These are phyloP conservation scores for Chamaecyparis obtusa DNA, from an alignment of 75 land plant species.

Conservation along the genomic window DNA sequence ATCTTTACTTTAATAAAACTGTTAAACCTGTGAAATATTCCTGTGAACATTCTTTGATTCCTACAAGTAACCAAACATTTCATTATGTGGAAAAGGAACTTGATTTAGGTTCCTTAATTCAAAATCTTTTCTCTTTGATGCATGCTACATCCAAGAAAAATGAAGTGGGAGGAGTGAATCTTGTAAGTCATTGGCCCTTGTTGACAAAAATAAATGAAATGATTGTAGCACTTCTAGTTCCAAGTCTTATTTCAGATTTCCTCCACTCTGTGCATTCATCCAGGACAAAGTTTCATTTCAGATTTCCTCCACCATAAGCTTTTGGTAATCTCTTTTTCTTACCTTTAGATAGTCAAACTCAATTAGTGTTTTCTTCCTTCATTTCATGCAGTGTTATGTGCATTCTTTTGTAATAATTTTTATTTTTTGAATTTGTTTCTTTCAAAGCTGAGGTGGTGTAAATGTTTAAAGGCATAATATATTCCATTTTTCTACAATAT, in stretches of 20 bases:
- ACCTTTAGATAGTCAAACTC: background rate
- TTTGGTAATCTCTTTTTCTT: constrained; percentile 1
- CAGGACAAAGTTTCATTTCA: too few relatives aligned
- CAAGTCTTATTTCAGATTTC: too few relatives aligned
- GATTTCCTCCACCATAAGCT: constrained; percentile 9
- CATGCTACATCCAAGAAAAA: background rate
- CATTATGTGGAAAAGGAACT: background rate
- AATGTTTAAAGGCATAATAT: background rate
- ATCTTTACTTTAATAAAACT: background rate
- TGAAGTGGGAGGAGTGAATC: background rate
- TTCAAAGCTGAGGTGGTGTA: background rate
- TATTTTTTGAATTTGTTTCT: background rate
- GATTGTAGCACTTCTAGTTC: constrained; percentile 2
- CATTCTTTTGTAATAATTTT: background rate
- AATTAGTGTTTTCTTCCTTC: background rate
- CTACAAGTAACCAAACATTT: background rate
- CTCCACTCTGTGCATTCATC: too few relatives aligned
- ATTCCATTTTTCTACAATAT: background rate
- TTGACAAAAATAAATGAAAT: constrained; percentile 3
- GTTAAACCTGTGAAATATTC: background rate
- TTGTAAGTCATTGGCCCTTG: constrained; percentile 1
- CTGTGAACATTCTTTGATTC: background rate
- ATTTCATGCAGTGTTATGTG: background rate
- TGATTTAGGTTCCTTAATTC: constrained; percentile 11
- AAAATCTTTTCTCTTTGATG: constrained; percentile 10